Conservation (phyloP, 2,329 filamentous ascomycete species). For the Colletotrichum lentis region DNA sequence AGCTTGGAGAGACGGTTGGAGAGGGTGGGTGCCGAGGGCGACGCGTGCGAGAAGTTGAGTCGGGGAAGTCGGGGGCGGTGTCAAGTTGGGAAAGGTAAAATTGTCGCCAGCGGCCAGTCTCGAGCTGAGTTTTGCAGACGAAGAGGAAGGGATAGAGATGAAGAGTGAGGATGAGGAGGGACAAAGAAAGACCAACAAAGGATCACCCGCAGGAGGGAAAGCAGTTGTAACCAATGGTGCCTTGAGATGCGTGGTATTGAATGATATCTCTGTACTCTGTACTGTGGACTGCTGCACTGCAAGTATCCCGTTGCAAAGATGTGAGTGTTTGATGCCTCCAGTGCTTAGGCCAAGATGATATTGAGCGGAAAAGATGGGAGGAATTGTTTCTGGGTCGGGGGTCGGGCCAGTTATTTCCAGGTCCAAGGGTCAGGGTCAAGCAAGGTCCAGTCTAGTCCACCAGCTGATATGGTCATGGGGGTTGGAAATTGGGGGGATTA, state of each 20-base stretch:
- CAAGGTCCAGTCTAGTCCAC: not conserved
- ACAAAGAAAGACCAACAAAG: conserved; percentile 15
- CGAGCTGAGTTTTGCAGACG: not conserved
- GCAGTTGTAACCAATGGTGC: not conserved
- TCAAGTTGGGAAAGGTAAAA: conserved; percentile 1
- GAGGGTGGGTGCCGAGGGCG: conserved; percentile 31
- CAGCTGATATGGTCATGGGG: not conserved
- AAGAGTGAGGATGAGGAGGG: not conserved
- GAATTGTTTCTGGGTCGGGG: conserved; percentile 7
- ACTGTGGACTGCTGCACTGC: not conserved
- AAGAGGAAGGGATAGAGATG: not conserved
- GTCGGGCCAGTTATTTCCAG: conserved; percentile 25
- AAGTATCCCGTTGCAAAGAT: conserved; percentile 12
- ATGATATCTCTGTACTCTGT: not conserved
- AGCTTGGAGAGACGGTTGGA: not conserved
- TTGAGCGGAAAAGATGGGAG: conserved; percentile 2
- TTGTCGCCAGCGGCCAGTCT: not conserved
- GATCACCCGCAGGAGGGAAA: not conserved
- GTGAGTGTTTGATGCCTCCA: not conserved
- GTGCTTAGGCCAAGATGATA: conserved; percentile 16
- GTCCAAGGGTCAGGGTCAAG: not conserved
- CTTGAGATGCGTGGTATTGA: not conserved
- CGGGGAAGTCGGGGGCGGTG: conserved; percentile 12
- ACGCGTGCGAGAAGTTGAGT: conserved; percentile 12
- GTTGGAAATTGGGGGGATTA: not conserved